These are phyloP conservation scores for Fragaria nilgerrensis DNA, from an alignment of 306 rosid genomes.

Conservation along the genomic window DNA sequence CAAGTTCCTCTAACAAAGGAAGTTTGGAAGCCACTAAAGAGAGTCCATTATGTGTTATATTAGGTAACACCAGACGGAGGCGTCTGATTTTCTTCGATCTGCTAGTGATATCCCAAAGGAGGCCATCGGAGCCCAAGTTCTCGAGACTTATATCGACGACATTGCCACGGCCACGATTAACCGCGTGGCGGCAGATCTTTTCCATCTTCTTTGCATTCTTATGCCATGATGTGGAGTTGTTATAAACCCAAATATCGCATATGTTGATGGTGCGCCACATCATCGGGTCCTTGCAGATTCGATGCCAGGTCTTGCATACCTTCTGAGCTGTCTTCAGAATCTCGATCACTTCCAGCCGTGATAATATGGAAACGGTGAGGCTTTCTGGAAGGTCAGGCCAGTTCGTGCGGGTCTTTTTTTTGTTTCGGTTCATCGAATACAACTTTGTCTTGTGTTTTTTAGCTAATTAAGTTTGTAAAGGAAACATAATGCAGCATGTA, in stretches of 20 bases:
- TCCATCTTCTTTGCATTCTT: neutral
- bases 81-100: constrained; percentile 37
- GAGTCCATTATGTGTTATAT: constrained; percentile 38
- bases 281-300: constrained; percentile 47
- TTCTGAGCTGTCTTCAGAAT: constrained; percentile 29
- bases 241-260: neutral
- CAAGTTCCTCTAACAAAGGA: constrained; percentile 53
- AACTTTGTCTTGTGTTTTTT: neutral
- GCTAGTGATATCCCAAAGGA: constrained; percentile 37
- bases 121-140: constrained; percentile 33
- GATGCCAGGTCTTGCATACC: constrained; percentile 55
- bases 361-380: constrained; percentile 35
- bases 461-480: neutral
- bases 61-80: constrained; percentile 38
- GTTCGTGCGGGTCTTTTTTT: neutral
- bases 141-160: constrained; percentile 37
- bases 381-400: constrained; percentile 60
- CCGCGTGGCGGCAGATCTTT: constrained; percentile 33
- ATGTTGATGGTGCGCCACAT: constrained; percentile 51
- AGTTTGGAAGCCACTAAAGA: constrained; percentile 30
- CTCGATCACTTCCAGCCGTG: constrained; percentile 38
- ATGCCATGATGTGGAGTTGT: neutral
- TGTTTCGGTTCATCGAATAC: neutral
- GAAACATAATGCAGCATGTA: neutral
- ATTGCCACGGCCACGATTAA: constrained; percentile 41